phyloP scores from a whole-genome alignment of 139 green algal species.

The Diplosphaera chodatii region DNA sequence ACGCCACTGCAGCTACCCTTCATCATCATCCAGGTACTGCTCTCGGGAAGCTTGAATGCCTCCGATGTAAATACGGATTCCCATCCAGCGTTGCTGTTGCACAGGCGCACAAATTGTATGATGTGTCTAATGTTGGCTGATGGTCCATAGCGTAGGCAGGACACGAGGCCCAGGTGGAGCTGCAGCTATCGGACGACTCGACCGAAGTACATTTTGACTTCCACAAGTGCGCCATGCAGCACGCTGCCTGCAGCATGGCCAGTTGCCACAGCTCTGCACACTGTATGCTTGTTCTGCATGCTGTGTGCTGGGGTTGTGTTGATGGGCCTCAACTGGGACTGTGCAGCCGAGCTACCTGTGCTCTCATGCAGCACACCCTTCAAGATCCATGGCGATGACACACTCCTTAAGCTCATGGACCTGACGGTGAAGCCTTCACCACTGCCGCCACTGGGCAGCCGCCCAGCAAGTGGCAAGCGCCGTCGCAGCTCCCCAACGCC shows the following conservation, averaged over 20 bases:
- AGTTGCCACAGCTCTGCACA: no score
- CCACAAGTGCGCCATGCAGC: conserved; percentile 38
- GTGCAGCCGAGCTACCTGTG: no score
- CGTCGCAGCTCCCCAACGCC: neutral
- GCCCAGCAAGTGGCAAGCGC: neutral
- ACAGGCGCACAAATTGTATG: no score
- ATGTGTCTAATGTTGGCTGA: no score
- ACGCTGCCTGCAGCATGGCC: no score
- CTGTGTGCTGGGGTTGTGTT: no score
- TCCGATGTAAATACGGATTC: no score
- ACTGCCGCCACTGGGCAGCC: no score
- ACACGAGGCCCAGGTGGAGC: conserved; percentile 72
- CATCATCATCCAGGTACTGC: conserved; percentile 81
- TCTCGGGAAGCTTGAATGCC: no score
- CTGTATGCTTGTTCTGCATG: no score
- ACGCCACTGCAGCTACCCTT: conserved; percentile 82
- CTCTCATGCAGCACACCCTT: conserved; percentile 65
- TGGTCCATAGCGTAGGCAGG: conserved; percentile 47
- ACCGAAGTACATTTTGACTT: conserved; percentile 82
- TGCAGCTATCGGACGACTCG: conserved; percentile 79
- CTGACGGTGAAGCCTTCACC: conserved; percentile 13
- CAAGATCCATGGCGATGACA: conserved; percentile 75
- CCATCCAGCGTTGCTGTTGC: no score
- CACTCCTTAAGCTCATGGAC: conserved; percentile 61
- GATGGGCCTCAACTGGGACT: no score